phyloP scores from a whole-genome alignment of 768 basidiomycete genomes.

The Serendipita sp. region DNA sequence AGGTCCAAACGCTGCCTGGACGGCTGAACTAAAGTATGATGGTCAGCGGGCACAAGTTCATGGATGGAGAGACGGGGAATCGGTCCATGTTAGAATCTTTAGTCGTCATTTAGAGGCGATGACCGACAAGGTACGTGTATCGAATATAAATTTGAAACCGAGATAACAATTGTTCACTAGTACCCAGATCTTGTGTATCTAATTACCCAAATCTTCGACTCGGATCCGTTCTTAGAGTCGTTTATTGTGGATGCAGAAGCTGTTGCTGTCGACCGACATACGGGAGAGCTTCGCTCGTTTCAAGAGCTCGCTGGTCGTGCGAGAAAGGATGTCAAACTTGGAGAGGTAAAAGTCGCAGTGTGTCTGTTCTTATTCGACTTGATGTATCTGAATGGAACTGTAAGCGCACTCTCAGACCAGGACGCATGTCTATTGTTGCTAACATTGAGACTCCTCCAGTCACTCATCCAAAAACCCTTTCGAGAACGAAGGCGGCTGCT shows the following conservation, averaged over 20 bases:
- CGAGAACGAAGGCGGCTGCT: conserved; percentile 53
- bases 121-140: conserved; percentile 55
- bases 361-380: conserved; percentile 82
- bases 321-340: conserved; percentile 62
- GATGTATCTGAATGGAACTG: conserved; percentile 71
- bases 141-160: conserved; percentile 6
- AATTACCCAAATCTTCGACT: conserved; percentile 33
- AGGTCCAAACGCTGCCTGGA: conserved; percentile 42
- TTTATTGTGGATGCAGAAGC: conserved; percentile 80
- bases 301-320: conserved; percentile 77
- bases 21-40: conserved; percentile 85
- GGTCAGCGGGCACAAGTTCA: conserved; percentile 79
- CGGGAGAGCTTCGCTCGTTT: conserved; percentile 55
- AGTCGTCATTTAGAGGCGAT: conserved; percentile 84
- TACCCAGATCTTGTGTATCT: conserved; percentile 68
- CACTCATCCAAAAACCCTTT: conserved; percentile 51
- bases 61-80: conserved; percentile 23
- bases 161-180: conserved; percentile 22
- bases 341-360: conserved; percentile 61
- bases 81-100: conserved; percentile 45
- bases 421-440: conserved; percentile 9
- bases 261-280: conserved; percentile 58
- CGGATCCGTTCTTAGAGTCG: conserved; percentile 29
- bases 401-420: conserved; percentile 22
- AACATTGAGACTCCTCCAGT: conserved; percentile 24